phyloP scores from a whole-genome alignment of 805 yeast species.

The Dipodascus geniculatus region DNA sequence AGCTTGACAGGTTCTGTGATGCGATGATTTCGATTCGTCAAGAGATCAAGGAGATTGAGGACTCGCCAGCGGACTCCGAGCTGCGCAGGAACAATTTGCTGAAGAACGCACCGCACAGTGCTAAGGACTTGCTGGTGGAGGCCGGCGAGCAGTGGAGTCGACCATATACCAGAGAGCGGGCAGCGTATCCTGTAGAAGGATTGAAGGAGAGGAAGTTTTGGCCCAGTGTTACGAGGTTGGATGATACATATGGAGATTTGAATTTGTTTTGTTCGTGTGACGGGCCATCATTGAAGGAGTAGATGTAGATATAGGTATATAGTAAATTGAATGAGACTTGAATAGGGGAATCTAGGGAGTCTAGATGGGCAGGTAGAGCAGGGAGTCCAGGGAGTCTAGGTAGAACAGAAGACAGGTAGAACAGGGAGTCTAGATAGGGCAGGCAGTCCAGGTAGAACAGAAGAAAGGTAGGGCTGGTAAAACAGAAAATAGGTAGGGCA shows the following conservation, averaged over 20 bases:
- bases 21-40: constrained; percentile 71
- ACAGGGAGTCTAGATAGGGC: too few relatives aligned
- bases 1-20: constrained; percentile 82
- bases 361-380: too few relatives aligned
- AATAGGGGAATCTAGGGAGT: too few relatives aligned
- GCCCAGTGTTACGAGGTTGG: constrained; percentile 90
- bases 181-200: constrained; percentile 81
- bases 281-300: constrained; percentile 13
- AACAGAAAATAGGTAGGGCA: too few relatives aligned
- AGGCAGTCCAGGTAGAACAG: too few relatives aligned
- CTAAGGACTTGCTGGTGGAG: constrained; percentile 50
- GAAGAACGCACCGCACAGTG: constrained; percentile 87
- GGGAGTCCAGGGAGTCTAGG: too few relatives aligned
- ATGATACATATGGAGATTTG: constrained; percentile 90
- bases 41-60: constrained; percentile 70
- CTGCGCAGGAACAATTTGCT: constrained; percentile 37
- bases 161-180: constrained; percentile 85
- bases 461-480: too few relatives aligned
- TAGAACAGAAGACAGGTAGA: too few relatives aligned
- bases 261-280: constrained; percentile 84
- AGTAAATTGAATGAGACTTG: too few relatives aligned
- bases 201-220: constrained; percentile 73
- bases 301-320: too few relatives aligned
- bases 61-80: constrained; percentile 44
- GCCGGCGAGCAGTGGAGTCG: constrained; percentile 67